These are phyloP conservation scores for Corymbia citriodora DNA, from an alignment of 441 rosid species.

Conservation along the genomic window DNA sequence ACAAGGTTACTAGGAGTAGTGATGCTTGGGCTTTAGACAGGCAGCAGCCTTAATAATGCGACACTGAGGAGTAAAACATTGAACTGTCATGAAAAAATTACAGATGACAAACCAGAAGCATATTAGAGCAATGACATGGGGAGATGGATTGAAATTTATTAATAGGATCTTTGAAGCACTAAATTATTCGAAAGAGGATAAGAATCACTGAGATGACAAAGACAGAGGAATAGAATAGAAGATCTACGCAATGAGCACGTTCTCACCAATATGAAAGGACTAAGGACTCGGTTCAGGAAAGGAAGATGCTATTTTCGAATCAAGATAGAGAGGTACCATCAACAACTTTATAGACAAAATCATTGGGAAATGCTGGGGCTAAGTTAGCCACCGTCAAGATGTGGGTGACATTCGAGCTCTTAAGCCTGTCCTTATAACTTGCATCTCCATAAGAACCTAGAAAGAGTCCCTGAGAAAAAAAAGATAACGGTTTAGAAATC, in stretches of 20 bases:
- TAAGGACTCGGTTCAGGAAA: neutral
- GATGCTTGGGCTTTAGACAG: neutral
- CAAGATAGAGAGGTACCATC: neutral
- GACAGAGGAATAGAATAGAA: neutral
- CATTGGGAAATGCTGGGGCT: neutral
- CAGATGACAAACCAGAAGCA: neutral
- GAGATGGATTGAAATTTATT: neutral
- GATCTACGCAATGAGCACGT: neutral
- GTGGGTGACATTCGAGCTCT: constrained; percentile 1
- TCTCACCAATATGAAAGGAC: neutral
- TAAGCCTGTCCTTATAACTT: neutral
- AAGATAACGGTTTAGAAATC: neutral
- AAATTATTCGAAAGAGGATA: neutral
- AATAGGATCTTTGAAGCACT: neutral
- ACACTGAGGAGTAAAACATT: neutral
- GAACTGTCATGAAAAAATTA: neutral
- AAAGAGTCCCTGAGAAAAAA: constrained; percentile 45
- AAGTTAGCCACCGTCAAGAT: constrained; percentile 2
- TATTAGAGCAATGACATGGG: neutral
- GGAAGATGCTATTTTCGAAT: neutral
- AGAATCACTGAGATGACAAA: neutral
- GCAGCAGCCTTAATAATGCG: neutral
- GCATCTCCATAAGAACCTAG: constrained; percentile 55
- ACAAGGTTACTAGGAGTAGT: neutral
- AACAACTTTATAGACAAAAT: constrained; percentile 1